A percentile compares a stretch with the other conserved stretches of the same genome.
phyloP scores from a whole-genome alignment of 176 grass and related monocot genomes.

The Coix lacrymajobi region DNA sequence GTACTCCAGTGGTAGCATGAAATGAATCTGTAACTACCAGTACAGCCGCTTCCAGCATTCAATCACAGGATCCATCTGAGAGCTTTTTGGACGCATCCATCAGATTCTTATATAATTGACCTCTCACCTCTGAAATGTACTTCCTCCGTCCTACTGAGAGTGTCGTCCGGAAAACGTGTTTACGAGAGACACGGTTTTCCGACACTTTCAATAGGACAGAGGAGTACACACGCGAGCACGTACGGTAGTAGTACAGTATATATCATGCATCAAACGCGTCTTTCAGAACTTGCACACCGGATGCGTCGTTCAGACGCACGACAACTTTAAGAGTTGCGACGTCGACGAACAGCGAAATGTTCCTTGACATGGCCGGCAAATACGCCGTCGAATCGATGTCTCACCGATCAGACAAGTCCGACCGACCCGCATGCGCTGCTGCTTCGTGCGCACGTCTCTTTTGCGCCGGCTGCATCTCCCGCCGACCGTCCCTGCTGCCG shows the following conservation, averaged over 20 bases:
- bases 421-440: neutral
- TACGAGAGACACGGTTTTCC: no score
- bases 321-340: neutral
- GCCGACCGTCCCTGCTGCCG: neutral
- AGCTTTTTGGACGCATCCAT: neutral
- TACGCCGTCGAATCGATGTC: slow-evolving; percentile 26
- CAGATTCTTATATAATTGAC: neutral
- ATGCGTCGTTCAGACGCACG: neutral
- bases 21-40: neutral
- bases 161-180: no score
- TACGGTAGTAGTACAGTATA: no score
- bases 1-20: neutral
- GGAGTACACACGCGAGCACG: neutral
- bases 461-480: neutral
- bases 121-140: neutral
- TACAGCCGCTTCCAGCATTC: neutral
- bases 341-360: neutral
- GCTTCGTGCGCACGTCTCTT: neutral
- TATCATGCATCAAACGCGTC: neutral
- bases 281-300: neutral
- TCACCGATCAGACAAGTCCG: neutral
- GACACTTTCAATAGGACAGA: no score
- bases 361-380: slow-evolving; percentile 30
- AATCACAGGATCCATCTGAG: neutral
- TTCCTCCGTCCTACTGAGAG: no score